Evolutionary conservation across 148 eudicot species (phyloP).

Genomic region (Fagopyrum esculentum): DNA sequence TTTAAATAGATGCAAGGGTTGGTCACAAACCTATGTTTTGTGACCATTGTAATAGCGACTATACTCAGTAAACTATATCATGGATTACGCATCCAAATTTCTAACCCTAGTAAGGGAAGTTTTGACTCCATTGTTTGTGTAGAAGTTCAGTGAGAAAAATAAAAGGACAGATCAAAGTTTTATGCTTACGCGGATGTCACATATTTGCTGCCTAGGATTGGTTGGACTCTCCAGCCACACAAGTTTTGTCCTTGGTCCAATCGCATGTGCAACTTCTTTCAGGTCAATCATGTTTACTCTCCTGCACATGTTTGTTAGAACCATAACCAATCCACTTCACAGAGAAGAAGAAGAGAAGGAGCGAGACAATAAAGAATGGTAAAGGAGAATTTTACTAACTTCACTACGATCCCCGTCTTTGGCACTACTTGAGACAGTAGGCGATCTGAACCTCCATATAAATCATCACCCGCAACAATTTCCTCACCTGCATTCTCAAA

Average conservation of each 20-base stretch:
- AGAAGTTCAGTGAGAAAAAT: background rate
- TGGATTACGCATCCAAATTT: background rate
- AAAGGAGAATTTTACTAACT: constrained; percentile 42
- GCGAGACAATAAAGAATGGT: background rate
- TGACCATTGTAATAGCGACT: background rate
- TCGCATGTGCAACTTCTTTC: constrained; percentile 85
- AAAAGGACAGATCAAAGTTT: background rate
- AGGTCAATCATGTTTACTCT: constrained; percentile 71
- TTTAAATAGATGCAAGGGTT: background rate
- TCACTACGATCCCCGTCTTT: constrained; percentile 71
- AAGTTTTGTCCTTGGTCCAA: constrained; percentile 85
- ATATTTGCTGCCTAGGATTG: constrained; percentile 91
- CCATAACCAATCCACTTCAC: constrained; percentile 3
- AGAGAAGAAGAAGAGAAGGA: background rate
- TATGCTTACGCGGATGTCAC: constrained; percentile 68
- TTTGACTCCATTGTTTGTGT: background rate
- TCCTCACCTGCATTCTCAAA: constrained; percentile 57
- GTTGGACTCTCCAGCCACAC: constrained; percentile 99
- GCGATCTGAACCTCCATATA: constrained; percentile 99
- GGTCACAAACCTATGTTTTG: background rate
- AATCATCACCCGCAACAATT: constrained; percentile 94
- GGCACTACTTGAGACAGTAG: constrained; percentile 74
- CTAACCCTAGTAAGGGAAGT: background rate
- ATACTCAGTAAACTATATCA: background rate
- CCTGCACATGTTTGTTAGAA: constrained; percentile 19